A percentile compares a stretch with the other conserved stretches of the same genome.
phyloP scores from a whole-genome alignment of 441 rosid species.

The Macaranga tanarius region DNA sequence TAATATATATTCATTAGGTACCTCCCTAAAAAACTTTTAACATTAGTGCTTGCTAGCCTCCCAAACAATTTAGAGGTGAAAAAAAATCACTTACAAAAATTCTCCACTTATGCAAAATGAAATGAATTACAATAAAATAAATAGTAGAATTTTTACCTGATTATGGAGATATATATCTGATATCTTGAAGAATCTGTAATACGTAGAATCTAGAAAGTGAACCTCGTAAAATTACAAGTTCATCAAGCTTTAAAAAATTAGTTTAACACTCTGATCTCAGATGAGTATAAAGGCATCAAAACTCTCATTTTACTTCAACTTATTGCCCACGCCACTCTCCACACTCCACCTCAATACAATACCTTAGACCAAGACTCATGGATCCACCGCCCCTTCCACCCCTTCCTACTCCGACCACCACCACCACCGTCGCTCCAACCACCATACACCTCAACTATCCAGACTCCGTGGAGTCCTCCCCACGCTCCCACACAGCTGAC shows the following conservation, averaged over 20 bases:
- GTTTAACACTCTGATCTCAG: no score
- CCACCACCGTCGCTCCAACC: conserved; percentile 14
- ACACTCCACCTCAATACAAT: conserved; percentile 8
- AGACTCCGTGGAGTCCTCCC: conserved; percentile 68
- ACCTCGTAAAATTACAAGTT: conserved; percentile 3
- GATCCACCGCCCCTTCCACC: conserved; percentile 31
- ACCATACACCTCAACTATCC: conserved; percentile 40
- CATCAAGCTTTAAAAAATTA: background rate
- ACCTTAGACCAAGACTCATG: conserved; percentile 21
- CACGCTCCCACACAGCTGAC: conserved; percentile 56
- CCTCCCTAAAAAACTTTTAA: no score
- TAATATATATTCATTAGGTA: no score
- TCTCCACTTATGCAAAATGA: no score
- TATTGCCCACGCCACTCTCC: background rate
- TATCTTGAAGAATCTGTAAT: background rate
- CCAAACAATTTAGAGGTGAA: no score
- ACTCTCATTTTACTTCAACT: background rate
- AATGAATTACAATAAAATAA: no score
- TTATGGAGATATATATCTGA: background rate
- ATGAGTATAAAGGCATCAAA: conserved; percentile 7
- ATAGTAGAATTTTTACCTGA: no score
- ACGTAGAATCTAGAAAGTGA: background rate
- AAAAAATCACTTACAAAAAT: no score
- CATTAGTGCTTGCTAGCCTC: no score
- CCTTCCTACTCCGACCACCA: conserved; percentile 11